phyloP scores from a whole-genome alignment of 495 filamentous ascomycete genomes.

The Podospora bellae-mahoneyi region DNA sequence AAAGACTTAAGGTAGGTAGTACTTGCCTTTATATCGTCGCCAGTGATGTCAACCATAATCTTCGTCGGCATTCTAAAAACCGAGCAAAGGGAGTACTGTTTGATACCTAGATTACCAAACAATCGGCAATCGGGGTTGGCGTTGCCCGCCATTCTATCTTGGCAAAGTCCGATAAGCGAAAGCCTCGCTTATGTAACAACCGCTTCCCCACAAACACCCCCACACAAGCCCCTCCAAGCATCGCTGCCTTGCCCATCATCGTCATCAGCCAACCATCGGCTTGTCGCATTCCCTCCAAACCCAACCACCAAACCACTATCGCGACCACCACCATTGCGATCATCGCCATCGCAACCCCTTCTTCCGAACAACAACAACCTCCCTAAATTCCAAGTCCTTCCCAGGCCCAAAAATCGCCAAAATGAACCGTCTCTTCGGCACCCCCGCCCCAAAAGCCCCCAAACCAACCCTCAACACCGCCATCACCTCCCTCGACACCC shows the following conservation, averaged over 20 bases:
- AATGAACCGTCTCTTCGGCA: slow-evolving; percentile 97
- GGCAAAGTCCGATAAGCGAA: background rate
- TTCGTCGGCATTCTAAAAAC: background rate
- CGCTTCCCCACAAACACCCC: background rate
- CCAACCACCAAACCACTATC: background rate
- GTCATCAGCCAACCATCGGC: background rate
- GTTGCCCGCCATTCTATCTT: background rate
- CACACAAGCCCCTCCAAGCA: background rate
- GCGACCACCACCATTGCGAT: background rate
- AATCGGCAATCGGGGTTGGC: background rate
- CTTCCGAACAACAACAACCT: background rate
- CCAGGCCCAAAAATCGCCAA: background rate
- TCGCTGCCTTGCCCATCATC: background rate
- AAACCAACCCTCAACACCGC: slow-evolving; percentile 87
- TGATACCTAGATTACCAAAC: background rate
- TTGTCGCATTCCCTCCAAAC: background rate
- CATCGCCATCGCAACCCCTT: slow-evolving; percentile 5
- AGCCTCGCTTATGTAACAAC: background rate
- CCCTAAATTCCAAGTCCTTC: background rate
- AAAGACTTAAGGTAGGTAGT: background rate
- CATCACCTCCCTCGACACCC: slow-evolving; percentile 84
- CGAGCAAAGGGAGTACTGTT: background rate
- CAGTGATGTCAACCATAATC: background rate
- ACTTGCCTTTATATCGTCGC: background rate
- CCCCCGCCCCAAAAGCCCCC: slow-evolving; percentile 73